Evolutionary conservation across 2,329 filamentous ascomycete species (phyloP).

Genomic region (Rhinocladiella mackenziei): DNA sequence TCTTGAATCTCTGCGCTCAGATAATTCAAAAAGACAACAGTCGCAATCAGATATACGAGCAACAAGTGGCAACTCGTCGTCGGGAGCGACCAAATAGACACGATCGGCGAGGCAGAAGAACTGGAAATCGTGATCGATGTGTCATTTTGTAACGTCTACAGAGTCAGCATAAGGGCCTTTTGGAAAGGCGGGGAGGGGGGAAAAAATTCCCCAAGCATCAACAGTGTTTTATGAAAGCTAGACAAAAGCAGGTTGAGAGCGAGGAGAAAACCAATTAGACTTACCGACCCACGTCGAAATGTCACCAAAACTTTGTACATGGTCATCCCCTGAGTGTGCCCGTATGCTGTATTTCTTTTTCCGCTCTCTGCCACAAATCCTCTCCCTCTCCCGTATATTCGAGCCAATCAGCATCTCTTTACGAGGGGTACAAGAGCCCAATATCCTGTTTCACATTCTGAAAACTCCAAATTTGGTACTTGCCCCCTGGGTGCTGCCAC

Average conservation of each 20-base stretch:
- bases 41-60: conserved; percentile 34
- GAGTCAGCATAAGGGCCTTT: conserved; percentile 1
- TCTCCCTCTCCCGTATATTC: too few relatives aligned
- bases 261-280: conserved; percentile 8
- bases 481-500: conserved; percentile 58
- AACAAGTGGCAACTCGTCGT: conserved; percentile 35
- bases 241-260: background rate
- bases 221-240: background rate
- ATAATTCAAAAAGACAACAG: conserved; percentile 67
- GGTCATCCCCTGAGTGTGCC: background rate
- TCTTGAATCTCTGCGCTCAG: conserved; percentile 77
- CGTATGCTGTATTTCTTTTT: background rate
- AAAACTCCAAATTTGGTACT: conserved; percentile 74
- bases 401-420: too few relatives aligned
- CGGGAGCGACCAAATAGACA: conserved; percentile 35
- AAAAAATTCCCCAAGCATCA: background rate
- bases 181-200: background rate
- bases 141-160: conserved; percentile 29
- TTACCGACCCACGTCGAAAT: conserved; percentile 20
- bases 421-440: too few relatives aligned
- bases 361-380: background rate
- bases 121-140: conserved; percentile 35
- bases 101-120: conserved; percentile 35
- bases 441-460: conserved; percentile 79
- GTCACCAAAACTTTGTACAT: background rate